These are phyloP conservation scores for Solanum gracilifrons DNA, from an alignment of 257 asterid species.

Conservation along the genomic window DNA sequence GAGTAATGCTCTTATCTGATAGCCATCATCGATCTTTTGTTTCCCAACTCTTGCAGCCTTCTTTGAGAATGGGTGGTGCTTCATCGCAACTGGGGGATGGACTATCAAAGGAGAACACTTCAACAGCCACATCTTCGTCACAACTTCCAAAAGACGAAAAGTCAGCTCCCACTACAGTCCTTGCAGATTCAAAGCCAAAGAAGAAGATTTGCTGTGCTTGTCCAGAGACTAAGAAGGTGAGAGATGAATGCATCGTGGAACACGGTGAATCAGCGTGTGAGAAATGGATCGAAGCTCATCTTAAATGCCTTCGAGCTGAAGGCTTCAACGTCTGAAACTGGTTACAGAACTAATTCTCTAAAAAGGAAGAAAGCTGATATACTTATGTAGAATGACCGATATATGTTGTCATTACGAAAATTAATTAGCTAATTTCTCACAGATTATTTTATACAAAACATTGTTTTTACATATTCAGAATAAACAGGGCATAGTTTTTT, in stretches of 20 bases:
- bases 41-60: background rate
- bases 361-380: background rate
- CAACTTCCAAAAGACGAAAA: constrained; percentile 31
- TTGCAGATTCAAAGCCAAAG: constrained; percentile 57
- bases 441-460: background rate
- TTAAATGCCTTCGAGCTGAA: constrained; percentile 73
- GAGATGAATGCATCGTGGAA: constrained; percentile 79
- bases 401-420: background rate
- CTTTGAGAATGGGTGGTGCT: constrained; percentile 43
- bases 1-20: background rate
- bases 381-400: background rate
- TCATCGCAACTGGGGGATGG: constrained; percentile 31
- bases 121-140: constrained; percentile 29
- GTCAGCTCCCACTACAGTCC: constrained; percentile 18
- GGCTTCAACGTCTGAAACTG: constrained; percentile 64
- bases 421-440: background rate
- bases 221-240: constrained; percentile 77
- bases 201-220: constrained; percentile 96
- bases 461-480: background rate
- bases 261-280: constrained; percentile 73
- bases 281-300: constrained; percentile 83
- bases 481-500: background rate
- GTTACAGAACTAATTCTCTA: background rate
- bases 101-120: constrained; percentile 15
- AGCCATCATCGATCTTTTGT: background rate